Evolutionary conservation across 1,284 basidiomycete species (phyloP), one percentile per base, ranked within the genome.

Genomic region (Heliocybe sulcata): DNA sequence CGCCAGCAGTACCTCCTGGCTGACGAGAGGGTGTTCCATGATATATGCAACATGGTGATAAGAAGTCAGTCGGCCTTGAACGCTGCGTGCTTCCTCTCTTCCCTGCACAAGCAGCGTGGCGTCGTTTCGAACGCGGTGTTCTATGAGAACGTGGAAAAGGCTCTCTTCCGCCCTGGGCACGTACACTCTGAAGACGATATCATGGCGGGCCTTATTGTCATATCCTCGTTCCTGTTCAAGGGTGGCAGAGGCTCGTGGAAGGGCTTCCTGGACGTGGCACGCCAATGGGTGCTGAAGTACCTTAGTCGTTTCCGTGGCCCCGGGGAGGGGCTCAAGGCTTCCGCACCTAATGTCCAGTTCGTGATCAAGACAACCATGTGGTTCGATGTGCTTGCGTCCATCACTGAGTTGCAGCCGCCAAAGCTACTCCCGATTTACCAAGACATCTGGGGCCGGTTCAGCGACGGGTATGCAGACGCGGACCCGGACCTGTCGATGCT

Each of bases 341-440:
- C 80, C 60, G 61, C 63, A 20, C 72, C 76, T 59, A 74, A 71
- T 66, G 76, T 71, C 64, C 79, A 71, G 33, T 90, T 90, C 67
- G 83, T 92, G 61, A 77, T 91, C 67, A 87, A 87, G 66, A 87
- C 87, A 23, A 82, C 87, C 38, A 83, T 92, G 58, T 92, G 90
- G 90, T 90, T 90, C 63, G 90, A 92, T 67, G 87, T 92, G 38
- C 75, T 92, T 45, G 87, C 87, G 4, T 81, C 84, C 1, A 79
- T 89, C 45, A 89, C 88, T 6, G 81, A 80, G 23, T 73, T 79
- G 59, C 64, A 76, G 58, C 63, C 71, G 2, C 88, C 89, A 8
- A 68, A 72, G 38, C 83, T 91, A 65, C 66, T 87, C 25, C 51
- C 66, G 0, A 72, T 77, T 31, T 85, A 90, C 63, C 73, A 78